Conservation (phyloP, 805 yeast genomes). For the Dipodascus geniculatus region DNA sequence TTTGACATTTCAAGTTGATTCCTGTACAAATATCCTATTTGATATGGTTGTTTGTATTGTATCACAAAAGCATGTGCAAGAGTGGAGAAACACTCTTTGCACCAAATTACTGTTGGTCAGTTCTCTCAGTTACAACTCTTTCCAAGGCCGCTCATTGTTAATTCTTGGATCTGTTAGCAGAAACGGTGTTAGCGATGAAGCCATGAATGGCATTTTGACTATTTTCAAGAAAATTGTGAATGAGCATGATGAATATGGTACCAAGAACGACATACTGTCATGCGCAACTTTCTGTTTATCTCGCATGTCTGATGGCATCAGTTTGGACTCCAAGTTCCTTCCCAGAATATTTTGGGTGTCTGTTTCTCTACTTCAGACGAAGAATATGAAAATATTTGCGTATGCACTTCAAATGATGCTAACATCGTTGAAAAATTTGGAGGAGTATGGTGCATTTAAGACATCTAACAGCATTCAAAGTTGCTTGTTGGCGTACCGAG, state of each 20-base stretch:
- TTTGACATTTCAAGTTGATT: slow-evolving; percentile 13
- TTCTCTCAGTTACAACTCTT: slow-evolving; percentile 13
- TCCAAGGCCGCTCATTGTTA: slow-evolving; percentile 33
- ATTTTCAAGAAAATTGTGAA: slow-evolving; percentile 10
- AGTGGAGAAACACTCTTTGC: slow-evolving; percentile 18
- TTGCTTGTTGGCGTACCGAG: slow-evolving; percentile 6
- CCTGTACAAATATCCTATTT: slow-evolving; percentile 12
- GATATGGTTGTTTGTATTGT: slow-evolving; percentile 16
- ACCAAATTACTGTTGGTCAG: slow-evolving; percentile 2
- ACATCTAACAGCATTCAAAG: not conserved
- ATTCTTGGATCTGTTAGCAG: slow-evolving; percentile 59
- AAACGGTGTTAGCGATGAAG: slow-evolving; percentile 48
- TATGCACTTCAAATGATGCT: slow-evolving; percentile 14
- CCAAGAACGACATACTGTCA: slow-evolving; percentile 26
- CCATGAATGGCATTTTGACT: slow-evolving; percentile 28
- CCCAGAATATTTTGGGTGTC: slow-evolving; percentile 40
- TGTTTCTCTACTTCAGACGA: slow-evolving; percentile 10
- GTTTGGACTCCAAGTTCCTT: slow-evolving; percentile 33
- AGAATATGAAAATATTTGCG: slow-evolving; percentile 11
- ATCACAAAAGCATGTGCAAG: slow-evolving; percentile 14
- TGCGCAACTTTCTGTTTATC: slow-evolving; percentile 36
- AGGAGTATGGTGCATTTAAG: slow-evolving; percentile 15
- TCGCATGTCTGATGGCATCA: slow-evolving; percentile 38
- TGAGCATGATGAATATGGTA: slow-evolving; percentile 18
- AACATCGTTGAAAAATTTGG: slow-evolving; percentile 13